Evolutionary conservation across 2,329 filamentous ascomycete species (phyloP).

Genomic region (Corniculantispora saksenae): DNA sequence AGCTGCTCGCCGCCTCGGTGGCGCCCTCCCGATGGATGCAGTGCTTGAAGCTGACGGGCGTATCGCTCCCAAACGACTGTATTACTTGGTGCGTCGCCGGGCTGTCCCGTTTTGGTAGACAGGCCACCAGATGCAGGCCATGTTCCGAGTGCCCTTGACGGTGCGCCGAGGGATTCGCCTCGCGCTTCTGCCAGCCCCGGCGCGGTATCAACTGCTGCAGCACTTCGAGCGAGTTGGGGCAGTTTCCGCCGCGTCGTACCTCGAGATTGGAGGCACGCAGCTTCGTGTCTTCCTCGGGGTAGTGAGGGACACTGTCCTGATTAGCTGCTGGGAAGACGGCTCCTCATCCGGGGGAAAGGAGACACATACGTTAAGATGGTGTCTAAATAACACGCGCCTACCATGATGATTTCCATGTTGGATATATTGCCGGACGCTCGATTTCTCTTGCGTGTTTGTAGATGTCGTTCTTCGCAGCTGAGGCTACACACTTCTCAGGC

Average conservation of each 20-base stretch:
- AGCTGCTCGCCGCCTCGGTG: conserved; percentile 64
- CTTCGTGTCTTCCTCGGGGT: conserved; percentile 71
- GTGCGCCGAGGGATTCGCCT: background rate
- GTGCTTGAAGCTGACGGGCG: conserved; percentile 49
- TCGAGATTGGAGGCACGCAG: conserved; percentile 62
- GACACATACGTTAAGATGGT: conserved; percentile 62
- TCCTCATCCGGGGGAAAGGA: background rate
- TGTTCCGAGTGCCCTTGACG: conserved; percentile 20
- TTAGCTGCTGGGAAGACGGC: background rate
- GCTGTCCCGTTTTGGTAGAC: conserved; percentile 56
- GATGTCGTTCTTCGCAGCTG: background rate
- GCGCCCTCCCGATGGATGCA: conserved; percentile 61
- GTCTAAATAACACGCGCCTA: conserved; percentile 71
- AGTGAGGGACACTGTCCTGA: conserved; percentile 59
- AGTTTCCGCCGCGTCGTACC: conserved; percentile 70
- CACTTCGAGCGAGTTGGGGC: conserved; percentile 70
- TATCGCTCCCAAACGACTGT: conserved; percentile 50
- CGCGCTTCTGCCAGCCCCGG: conserved; percentile 19
- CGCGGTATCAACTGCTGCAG: conserved; percentile 59
- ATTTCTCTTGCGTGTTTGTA: background rate
- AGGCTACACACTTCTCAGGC: no score
- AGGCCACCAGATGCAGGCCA: conserved; percentile 48
- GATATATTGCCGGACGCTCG: background rate
- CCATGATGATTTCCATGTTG: conserved; percentile 61
- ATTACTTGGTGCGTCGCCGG: conserved; percentile 53